Base-by-base conservation (phyloP, 768 basidiomycete species). In the Leccinum incarnatum region DNA sequence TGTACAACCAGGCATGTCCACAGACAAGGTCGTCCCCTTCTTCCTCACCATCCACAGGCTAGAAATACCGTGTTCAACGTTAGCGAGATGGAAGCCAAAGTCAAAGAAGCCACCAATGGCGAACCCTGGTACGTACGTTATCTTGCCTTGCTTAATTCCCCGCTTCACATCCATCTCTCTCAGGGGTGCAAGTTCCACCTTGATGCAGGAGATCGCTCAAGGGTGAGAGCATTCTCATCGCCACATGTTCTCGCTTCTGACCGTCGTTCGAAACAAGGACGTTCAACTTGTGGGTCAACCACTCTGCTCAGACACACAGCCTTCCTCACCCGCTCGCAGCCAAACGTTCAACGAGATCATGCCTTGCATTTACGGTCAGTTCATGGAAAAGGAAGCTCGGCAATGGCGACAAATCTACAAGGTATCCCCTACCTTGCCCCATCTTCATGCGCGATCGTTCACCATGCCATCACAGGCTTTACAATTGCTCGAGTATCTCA, bases 351-450 rank as follows among this genome's bases (percentile, higher is more conserved):
- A 98, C 75, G 96, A 99, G 78, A 94, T 98, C 70, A 98, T 99
- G 95, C 96, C 97, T 4, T 87, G 85, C 68, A 97, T 98, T 65
- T 98, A 97, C 74, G 82, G 86, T 9, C 85, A 93, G 27, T 97
- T 96, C 73, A 96, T 95, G 87, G 93, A 98, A 74, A 98, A 98
- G 76, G 97, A 99, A 75, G 97, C 97, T 1, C 80, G 90, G 21
- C 93, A 99, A 71, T 99, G 97, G 97, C 82, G 97, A 36, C 95
- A 99, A 74, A 98, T 99, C 58, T 99, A 99, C 83, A 99, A 99
- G 81, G 93, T 86, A 42, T 54, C 12, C 14, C 12, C 12, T n/a
- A 27, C 48, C 50, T 23, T 60, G 14, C 47, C 40, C 42, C 34
- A 14, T 9, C 17, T 4, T 5, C n/a, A 42, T 61, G 49, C 27